These are phyloP conservation scores for Xerocomellus amylosporus DNA, from an alignment of 768 basidiomycete genomes.

Conservation along the genomic window DNA sequence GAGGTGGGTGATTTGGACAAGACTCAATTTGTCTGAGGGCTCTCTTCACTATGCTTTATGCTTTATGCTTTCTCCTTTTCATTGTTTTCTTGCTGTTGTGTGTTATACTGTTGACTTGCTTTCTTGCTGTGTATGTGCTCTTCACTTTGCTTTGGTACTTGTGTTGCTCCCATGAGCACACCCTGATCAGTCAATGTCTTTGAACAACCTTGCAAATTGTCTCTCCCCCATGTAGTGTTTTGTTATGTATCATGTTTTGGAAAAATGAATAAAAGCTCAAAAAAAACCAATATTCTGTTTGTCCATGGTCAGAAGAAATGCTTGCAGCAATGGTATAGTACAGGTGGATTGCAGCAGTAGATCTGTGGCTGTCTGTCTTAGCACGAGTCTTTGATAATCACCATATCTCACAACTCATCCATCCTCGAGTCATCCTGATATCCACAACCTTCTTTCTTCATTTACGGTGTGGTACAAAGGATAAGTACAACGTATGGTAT, in stretches of 20 bases:
- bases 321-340: background rate
- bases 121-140: slow-evolving; percentile 14
- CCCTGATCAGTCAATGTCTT: too few species aligned
- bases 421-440: background rate
- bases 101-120: slow-evolving; percentile 18
- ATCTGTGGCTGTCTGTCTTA: background rate
- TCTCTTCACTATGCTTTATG: background rate
- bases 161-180: background rate
- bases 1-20: slow-evolving; percentile 29
- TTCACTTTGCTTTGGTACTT: background rate
- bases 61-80: background rate
- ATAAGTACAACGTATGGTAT: slow-evolving; percentile 21
- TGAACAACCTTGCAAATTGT: too few species aligned
- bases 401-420: background rate
- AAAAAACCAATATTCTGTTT: slow-evolving; percentile 11
- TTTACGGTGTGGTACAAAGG: slow-evolving; percentile 24
- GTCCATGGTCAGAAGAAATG: background rate
- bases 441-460: slow-evolving; percentile 11
- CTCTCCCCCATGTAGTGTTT: background rate
- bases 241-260: slow-evolving; percentile 9
- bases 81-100: background rate
- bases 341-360: too few species aligned
- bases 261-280: background rate
- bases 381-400: background rate
- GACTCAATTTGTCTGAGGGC: slow-evolving; percentile 17